Evolutionary conservation across 352 stramenopile species (phyloP), one percentile per base, ranked within the genome.

Genomic region (Pythium insidiosum): DNA sequence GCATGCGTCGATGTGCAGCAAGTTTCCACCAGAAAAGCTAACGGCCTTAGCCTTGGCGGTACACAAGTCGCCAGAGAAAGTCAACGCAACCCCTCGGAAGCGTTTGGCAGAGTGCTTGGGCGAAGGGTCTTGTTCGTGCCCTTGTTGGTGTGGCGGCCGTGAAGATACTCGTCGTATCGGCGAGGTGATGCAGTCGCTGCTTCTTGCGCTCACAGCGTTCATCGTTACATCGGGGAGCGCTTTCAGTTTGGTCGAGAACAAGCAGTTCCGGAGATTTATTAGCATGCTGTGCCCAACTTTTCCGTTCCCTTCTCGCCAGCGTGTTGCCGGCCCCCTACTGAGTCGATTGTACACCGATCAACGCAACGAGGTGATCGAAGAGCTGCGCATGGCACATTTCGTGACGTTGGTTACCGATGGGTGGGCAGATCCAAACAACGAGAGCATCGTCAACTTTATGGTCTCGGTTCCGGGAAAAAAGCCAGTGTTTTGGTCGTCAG

Each of bases 161-260:
- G 34, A n/a, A 11, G 34, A 39, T 20, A n/a, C 7, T 11, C 6
- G n/a, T 11, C 12, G 7, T 20, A 7, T n/a, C 11, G 34, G 6
- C 34, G 34, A 13, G 6, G 7, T 39, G 12, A 20, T 39, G 6
- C 34, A 39, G 34, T n/a, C 34, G 18, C 34, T 39, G 7, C 18
- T 39, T 7, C 9, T 39, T 7, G 34, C 34, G 11, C 34, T 39
- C 34, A 39, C 34, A 7, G 18, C 34, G 7, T 39, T 39, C 18
- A 39, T 39, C 34, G 34, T 39, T 20, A 16, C 6, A 10, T 16
- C 34, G 6, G 34, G 34, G 9, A 39, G 34, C 34, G 34, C 34
- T 10, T 39, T 39, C 34, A n/a, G 34, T 21, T n/a, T 39, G 6
- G 34, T 39, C 34, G 34, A 39, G 34, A 39, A 39, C 34, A n/a